A percentile compares a stretch with the other conserved stretches of the same genome.
Evolutionary conservation across 768 basidiomycete genomes (phyloP).

Genomic region (Suillus hirtellus): DNA sequence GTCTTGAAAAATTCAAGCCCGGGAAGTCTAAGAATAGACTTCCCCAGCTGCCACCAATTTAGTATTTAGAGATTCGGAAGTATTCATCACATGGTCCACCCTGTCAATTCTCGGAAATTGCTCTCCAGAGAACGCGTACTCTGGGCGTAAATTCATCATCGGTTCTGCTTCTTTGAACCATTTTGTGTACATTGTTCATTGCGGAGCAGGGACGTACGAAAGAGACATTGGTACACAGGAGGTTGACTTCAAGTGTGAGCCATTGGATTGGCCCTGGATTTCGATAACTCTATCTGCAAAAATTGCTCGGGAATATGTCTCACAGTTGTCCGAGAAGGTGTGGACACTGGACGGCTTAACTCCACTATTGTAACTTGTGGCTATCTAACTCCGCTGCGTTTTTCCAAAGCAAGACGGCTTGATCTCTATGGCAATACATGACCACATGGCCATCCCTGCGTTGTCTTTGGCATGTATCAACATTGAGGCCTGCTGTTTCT

Average conservation of each 20-base stretch:
- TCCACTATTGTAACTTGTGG: background rate
- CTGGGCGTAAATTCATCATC: background rate
- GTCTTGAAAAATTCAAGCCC: background rate
- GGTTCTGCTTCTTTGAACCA: background rate
- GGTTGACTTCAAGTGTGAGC: background rate
- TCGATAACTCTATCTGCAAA: background rate
- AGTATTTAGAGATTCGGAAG: background rate
- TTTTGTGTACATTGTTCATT: background rate
- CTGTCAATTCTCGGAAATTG: background rate
- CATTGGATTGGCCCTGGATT: background rate
- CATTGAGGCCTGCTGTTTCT: background rate
- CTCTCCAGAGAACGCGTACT: background rate
- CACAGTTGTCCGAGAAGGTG: no score
- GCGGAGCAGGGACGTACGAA: background rate
- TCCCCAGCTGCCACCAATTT: background rate
- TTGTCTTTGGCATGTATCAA: background rate
- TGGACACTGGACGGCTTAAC: background rate
- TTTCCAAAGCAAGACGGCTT: constrained; percentile 3
- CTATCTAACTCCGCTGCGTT: background rate
- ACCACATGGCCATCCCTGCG: constrained; percentile 24
- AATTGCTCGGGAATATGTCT: background rate
- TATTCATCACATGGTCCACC: background rate
- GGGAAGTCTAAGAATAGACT: background rate
- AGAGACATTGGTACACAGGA: background rate
- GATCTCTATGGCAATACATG: constrained; percentile 17